phyloP scores from a whole-genome alignment of 148 eudicot genomes.

The Amaranthus palmeri region DNA sequence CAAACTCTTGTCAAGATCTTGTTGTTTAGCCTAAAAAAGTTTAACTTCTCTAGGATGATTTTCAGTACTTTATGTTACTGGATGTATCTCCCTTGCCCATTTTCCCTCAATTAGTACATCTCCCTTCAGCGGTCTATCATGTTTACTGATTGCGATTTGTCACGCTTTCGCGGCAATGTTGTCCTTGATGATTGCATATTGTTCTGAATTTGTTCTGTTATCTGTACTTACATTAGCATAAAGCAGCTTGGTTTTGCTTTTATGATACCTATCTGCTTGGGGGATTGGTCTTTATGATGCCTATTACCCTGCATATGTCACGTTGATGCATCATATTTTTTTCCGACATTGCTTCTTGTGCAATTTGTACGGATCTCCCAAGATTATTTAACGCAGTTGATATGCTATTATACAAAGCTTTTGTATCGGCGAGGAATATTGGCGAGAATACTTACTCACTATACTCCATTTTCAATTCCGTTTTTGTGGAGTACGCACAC shows the following conservation, averaged over 20 bases:
- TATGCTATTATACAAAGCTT: too few species aligned
- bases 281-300: background rate
- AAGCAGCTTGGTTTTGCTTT: too few species aligned
- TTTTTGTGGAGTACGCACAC: too few species aligned
- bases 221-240: background rate
- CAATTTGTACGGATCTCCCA: background rate
- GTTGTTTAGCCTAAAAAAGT: background rate
- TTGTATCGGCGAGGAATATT: too few species aligned
- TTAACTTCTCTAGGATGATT: background rate
- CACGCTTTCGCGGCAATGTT: background rate
- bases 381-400: too few species aligned
- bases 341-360: background rate
- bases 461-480: too few species aligned
- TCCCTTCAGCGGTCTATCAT: background rate
- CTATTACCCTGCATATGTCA: background rate
- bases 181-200: background rate
- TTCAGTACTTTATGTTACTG: background rate
- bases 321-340: background rate
- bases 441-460: too few species aligned
- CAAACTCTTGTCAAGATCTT: background rate
- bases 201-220: background rate
- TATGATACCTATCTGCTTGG: too few species aligned
- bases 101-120: background rate
- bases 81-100: background rate
- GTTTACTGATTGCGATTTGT: background rate